These are phyloP conservation scores for Mortierella sp. DNA, from an alignment of 371 early-diverging fungal species.

Conservation along the genomic window DNA sequence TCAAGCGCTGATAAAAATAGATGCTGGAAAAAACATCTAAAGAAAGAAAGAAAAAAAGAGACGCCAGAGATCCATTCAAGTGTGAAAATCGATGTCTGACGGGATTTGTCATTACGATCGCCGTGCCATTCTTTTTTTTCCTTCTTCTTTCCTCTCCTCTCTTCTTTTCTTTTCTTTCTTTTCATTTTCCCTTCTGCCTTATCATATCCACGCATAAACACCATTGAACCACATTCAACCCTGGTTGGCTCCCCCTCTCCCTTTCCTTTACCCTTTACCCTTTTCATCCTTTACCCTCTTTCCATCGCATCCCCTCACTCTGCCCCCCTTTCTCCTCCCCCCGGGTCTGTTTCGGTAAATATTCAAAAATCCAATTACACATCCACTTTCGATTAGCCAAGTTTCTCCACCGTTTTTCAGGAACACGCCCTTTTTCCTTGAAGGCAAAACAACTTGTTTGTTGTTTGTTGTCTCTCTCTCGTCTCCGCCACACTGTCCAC, in stretches of 20 bases:
- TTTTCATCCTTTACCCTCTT: background rate
- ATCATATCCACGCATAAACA: background rate
- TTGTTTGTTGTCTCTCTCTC: no score
- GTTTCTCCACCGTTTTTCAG: conserved; percentile 11
- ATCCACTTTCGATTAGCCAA: background rate
- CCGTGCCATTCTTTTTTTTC: background rate
- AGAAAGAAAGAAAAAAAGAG: background rate
- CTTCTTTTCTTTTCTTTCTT: background rate
- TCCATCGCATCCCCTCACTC: background rate
- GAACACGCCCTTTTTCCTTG: background rate
- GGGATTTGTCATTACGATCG: no score
- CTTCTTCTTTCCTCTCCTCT: background rate
- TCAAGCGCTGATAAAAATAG: no score
- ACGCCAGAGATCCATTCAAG: background rate
- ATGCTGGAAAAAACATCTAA: no score
- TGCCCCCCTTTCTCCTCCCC: background rate
- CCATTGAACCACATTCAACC: background rate
- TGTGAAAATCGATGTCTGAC: background rate
- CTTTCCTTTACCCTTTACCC: background rate
- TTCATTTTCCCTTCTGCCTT: background rate
- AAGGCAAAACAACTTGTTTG: no score
- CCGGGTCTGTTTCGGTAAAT: conserved; percentile 2
- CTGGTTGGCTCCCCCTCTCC: background rate
- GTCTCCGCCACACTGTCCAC: no score
- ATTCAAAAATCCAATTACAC: background rate